Evolutionary conservation across 805 yeast species (phyloP).

Genomic region (Priceomyces carsonii): DNA sequence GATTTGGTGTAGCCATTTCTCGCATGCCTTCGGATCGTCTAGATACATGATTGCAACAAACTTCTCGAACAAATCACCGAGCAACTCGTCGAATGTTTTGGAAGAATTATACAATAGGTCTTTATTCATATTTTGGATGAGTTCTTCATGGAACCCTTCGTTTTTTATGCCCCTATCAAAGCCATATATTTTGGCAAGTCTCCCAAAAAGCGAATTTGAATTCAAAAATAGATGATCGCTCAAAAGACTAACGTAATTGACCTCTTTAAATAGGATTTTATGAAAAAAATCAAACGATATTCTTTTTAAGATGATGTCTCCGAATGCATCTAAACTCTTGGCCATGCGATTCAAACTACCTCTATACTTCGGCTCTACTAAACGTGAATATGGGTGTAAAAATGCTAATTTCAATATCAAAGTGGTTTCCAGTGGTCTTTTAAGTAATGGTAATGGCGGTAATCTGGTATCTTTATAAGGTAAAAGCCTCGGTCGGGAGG

Average conservation of each 20-base stretch:
- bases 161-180: constrained; percentile 8
- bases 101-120: constrained; percentile 1
- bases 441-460: constrained; percentile 6
- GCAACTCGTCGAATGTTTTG: constrained; percentile 7
- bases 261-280: constrained; percentile 2
- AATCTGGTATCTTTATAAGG: constrained; percentile 6
- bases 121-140: constrained; percentile 1
- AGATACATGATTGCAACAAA: constrained; percentile 11
- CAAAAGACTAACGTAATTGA: constrained; percentile 7
- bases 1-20: constrained; percentile 11
- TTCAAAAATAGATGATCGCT: constrained; percentile 9
- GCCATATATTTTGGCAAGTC: constrained; percentile 9
- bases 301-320: constrained; percentile 10
- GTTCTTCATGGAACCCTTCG: constrained; percentile 5
- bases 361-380: not conserved
- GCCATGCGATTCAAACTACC: constrained; percentile 4
- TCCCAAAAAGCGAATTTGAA: constrained; percentile 9
- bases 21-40: constrained; percentile 9
- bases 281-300: constrained; percentile 7
- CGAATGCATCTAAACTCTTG: constrained; percentile 8
- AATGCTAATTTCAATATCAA: constrained; percentile 5
- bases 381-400: constrained; percentile 5
- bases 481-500: constrained; percentile 6
- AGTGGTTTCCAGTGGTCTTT: not conserved
- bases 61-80: constrained; percentile 14